These are phyloP conservation scores for Diospyros kaki DNA, from an alignment of 148 eudicot species.

Conservation along the genomic window DNA sequence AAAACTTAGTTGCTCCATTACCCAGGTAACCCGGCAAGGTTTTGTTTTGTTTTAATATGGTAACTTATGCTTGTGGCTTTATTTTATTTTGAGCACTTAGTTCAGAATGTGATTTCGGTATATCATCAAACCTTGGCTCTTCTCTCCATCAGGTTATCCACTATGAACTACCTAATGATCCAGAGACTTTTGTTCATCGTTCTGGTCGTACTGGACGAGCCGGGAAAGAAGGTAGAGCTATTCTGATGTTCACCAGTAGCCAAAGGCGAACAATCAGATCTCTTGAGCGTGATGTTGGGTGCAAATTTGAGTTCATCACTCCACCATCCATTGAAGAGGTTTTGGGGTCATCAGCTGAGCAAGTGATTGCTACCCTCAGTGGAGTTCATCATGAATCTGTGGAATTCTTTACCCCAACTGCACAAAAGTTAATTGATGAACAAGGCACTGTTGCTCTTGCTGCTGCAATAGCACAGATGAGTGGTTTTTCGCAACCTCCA, in stretches of 20 bases:
- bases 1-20: too few relatives aligned
- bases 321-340: constrained; percentile 80
- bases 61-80: too few relatives aligned
- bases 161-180: constrained; percentile 92
- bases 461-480: constrained; percentile 92
- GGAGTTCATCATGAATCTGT: constrained; percentile 89
- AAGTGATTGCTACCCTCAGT: constrained; percentile 77
- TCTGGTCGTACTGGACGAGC: constrained; percentile 99
- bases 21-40: too few relatives aligned
- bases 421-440: constrained; percentile 70
- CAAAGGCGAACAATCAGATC: constrained; percentile 79
- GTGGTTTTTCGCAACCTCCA: constrained; percentile 95
- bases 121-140: background rate
- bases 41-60: too few relatives aligned
- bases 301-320: constrained; percentile 62
- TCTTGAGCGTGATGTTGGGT: constrained; percentile 90
- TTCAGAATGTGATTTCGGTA: background rate
- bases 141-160: constrained; percentile 61
- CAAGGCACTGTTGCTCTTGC: constrained; percentile 84
- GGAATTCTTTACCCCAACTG: constrained; percentile 83
- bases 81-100: background rate
- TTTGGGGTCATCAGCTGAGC: constrained; percentile 76
- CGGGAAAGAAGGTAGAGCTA: constrained; percentile 79
- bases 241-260: constrained; percentile 71
- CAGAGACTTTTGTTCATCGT: constrained; percentile 98